These are phyloP conservation scores for Fusarium sp. DNA, from an alignment of 2,329 filamentous ascomycete species.

Conservation along the genomic window DNA sequence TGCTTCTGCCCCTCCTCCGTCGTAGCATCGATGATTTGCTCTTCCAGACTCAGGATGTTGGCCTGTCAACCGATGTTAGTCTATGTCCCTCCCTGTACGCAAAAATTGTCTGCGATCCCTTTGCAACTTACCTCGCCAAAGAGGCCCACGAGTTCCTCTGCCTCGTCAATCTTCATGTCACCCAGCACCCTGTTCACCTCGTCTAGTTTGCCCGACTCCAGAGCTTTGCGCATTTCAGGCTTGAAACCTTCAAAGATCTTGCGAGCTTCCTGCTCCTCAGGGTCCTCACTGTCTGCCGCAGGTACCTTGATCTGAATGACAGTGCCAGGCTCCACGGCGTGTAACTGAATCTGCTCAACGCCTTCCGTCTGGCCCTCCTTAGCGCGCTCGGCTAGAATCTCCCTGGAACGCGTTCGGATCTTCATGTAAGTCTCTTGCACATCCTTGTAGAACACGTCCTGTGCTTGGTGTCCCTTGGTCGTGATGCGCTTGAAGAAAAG, in stretches of 20 bases:
- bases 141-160: slow-evolving; percentile 86
- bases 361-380: slow-evolving; percentile 72
- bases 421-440: slow-evolving; percentile 88
- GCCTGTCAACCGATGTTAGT: slow-evolving; percentile 64
- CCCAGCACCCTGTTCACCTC: slow-evolving; percentile 72
- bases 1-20: slow-evolving; percentile 87
- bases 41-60: slow-evolving; percentile 90
- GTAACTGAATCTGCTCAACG: slow-evolving; percentile 96
- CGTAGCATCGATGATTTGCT: slow-evolving; percentile 95
- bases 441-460: slow-evolving; percentile 92
- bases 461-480: slow-evolving; percentile 89
- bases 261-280: slow-evolving; percentile 74
- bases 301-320: slow-evolving; percentile 92
- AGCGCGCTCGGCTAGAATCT: slow-evolving; percentile 73
- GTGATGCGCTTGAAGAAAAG: slow-evolving; percentile 98
- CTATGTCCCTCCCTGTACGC: neutral
- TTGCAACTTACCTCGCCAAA: slow-evolving; percentile 74
- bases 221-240: slow-evolving; percentile 83
- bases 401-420: slow-evolving; percentile 82
- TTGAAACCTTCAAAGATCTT: slow-evolving; percentile 88
- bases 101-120: slow-evolving; percentile 1
- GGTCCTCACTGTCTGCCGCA: slow-evolving; percentile 75
- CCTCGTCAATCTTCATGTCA: slow-evolving; percentile 89
- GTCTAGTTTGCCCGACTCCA: slow-evolving; percentile 91
- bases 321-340: slow-evolving; percentile 94